Evolutionary conservation across 768 basidiomycete species (phyloP), one percentile per base, ranked within the genome.

Genomic region (Candolleomyces eurysporus): DNA sequence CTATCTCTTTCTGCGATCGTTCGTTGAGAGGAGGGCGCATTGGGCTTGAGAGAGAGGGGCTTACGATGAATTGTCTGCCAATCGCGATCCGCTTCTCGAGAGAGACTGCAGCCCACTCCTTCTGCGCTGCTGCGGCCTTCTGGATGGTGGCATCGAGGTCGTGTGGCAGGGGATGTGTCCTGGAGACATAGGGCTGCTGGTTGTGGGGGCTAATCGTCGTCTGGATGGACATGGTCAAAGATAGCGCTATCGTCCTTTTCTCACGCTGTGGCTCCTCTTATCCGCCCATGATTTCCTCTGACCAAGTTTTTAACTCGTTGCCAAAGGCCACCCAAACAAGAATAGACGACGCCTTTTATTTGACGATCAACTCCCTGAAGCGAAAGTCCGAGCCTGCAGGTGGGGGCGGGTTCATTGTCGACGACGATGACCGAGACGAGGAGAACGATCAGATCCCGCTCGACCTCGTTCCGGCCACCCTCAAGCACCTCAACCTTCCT

Each of bases 151-250:
- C 72, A 68, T 92, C 83, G 39, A 97, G 80, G 64, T 91, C 85
- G 1, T 71, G 64, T 40, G 79, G 71, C 2, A 79, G 75, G 4
- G 90, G 88, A 67, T 95, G 92, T 6, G 77, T 77, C 30, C 91
- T 80, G 7, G 84, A 86, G 21, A 89, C 83, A 59, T 84, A 80
- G 5, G 88, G 85, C 69, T 87, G 68, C 67, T 92, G 93, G 64
- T 72, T 90, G 71, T 93, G 90, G 10, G 95, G 95, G 14, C 76
- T 86, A 69, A 96, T 88, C 1, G 95, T 96, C 1, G 90, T 94
- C 71, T 96, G 95, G 11, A 71, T 67, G 32, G 74, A 62, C 75
- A 78, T 76, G 69, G 63, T 73, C 61, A 66, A 26, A 30, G 36
- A 46, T 51, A 46, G 56, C 45, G 45, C 19, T 46, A 51, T 51